Percentiles rank a stretch among this genome's conserved stretches.
phyloP scores from a whole-genome alignment of 768 basidiomycete species.

The Lanmaoa rubissima region DNA sequence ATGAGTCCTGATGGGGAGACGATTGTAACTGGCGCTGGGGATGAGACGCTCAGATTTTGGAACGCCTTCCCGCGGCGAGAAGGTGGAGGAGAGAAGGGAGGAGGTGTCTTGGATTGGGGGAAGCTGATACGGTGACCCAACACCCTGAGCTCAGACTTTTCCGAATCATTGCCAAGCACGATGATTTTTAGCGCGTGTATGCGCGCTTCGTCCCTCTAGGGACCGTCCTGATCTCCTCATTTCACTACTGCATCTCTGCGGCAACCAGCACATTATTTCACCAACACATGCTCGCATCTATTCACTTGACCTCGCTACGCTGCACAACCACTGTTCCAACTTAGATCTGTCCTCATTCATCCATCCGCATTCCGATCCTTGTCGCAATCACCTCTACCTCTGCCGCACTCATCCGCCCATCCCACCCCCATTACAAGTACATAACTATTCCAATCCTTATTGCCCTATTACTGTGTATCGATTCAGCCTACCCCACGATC shows the following conservation, averaged over 20 bases:
- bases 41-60: slow-evolving; percentile 97
- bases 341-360: slow-evolving; percentile 23
- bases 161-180: neutral
- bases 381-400: slow-evolving; percentile 14
- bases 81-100: slow-evolving; percentile 34
- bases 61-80: slow-evolving; percentile 89
- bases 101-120: slow-evolving; percentile 47
- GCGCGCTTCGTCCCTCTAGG: neutral
- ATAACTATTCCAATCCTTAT: slow-evolving; percentile 30
- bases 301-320: slow-evolving; percentile 12
- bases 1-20: slow-evolving; percentile 98
- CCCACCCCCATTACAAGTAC: slow-evolving; percentile 15
- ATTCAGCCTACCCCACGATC: slow-evolving; percentile 17
- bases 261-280: slow-evolving; percentile 22
- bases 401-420: neutral
- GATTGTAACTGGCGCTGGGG: slow-evolving; percentile 96
- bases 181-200: slow-evolving; percentile 2
- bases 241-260: slow-evolving; percentile 3
- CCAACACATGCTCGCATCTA: slow-evolving; percentile 29
- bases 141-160: neutral
- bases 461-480: slow-evolving; percentile 26
- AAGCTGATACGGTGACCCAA: slow-evolving; percentile 47
- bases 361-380: slow-evolving; percentile 17
- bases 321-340: slow-evolving; percentile 14
- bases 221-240: neutral